phyloP scores from a whole-genome alignment of 2,329 filamentous ascomycete genomes.

The Fusarium liriodendri region DNA sequence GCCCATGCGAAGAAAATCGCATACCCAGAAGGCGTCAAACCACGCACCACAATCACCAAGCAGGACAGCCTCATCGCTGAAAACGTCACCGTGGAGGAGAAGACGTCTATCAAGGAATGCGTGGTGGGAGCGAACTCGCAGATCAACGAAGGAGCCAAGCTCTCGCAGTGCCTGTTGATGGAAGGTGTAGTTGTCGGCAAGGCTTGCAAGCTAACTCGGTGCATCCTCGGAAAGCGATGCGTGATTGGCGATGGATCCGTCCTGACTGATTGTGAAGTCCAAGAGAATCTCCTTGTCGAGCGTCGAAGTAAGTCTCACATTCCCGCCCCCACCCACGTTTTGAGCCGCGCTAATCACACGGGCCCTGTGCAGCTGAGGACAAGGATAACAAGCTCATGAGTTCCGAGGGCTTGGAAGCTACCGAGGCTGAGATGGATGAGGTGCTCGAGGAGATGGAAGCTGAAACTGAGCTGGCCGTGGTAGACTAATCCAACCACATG shows the following conservation, averaged over 20 bases:
- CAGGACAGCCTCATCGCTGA: slow-evolving; percentile 86
- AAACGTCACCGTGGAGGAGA: slow-evolving; percentile 90
- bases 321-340: neutral
- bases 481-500: slow-evolving; percentile 29
- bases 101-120: slow-evolving; percentile 90
- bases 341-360: slow-evolving; percentile 16
- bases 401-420: slow-evolving; percentile 73
- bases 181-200: slow-evolving; percentile 89
- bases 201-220: slow-evolving; percentile 86
- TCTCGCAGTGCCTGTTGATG: slow-evolving; percentile 92
- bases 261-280: slow-evolving; percentile 92
- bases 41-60: slow-evolving; percentile 83
- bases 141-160: slow-evolving; percentile 85
- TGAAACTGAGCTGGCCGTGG: slow-evolving; percentile 44
- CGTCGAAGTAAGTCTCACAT: slow-evolving; percentile 71
- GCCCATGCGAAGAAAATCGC: slow-evolving; percentile 84
- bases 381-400: slow-evolving; percentile 77
- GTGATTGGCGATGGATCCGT: slow-evolving; percentile 84
- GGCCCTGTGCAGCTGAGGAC: slow-evolving; percentile 65
- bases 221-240: slow-evolving; percentile 84
- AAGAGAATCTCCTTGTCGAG: slow-evolving; percentile 88
- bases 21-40: slow-evolving; percentile 83
- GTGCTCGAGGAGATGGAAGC: slow-evolving; percentile 58
- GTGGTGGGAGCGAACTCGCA: slow-evolving; percentile 90
- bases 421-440: slow-evolving; percentile 70